Evolutionary conservation across 495 filamentous ascomycete species (phyloP).

Genomic region (Aspergillus sparsus): DNA sequence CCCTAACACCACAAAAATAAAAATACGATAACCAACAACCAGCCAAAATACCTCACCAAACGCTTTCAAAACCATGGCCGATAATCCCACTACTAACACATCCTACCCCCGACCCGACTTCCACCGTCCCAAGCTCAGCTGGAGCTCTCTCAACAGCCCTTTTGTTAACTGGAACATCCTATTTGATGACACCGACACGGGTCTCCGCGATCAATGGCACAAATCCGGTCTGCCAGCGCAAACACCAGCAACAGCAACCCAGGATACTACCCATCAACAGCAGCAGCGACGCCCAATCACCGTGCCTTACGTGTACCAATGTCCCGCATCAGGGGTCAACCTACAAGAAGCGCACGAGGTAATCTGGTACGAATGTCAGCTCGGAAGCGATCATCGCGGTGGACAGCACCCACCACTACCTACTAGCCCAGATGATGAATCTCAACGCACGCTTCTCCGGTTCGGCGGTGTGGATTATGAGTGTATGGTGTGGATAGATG

Average conservation of each 20-base stretch:
- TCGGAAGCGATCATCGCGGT: constrained; percentile 47
- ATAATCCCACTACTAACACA: not conserved
- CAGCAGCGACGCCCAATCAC: constrained; percentile 35
- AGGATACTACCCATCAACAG: not conserved
- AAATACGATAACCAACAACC: too few relatives aligned
- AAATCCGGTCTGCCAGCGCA: constrained; percentile 28
- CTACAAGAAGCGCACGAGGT: constrained; percentile 59
- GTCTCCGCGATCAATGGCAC: constrained; percentile 40
- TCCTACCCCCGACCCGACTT: constrained; percentile 55
- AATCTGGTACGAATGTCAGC: constrained; percentile 57
- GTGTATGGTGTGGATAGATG: constrained; percentile 38
- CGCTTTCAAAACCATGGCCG: not conserved
- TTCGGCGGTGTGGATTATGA: constrained; percentile 45
- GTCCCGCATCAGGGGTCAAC: constrained; percentile 54
- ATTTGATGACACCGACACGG: constrained; percentile 58
- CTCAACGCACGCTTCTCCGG: constrained; percentile 29
- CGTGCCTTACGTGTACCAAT: constrained; percentile 62
- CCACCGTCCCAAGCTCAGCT: constrained; percentile 48
- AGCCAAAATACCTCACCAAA: not conserved
- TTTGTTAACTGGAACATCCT: constrained; percentile 47
- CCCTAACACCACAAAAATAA: too few relatives aligned
- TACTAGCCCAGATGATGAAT: constrained; percentile 7
- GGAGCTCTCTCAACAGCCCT: constrained; percentile 54
- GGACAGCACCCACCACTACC: constrained; percentile 25
- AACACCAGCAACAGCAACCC: constrained; percentile 28